Conservation (phyloP, 441 rosid species). For the Kokia cookei region DNA sequence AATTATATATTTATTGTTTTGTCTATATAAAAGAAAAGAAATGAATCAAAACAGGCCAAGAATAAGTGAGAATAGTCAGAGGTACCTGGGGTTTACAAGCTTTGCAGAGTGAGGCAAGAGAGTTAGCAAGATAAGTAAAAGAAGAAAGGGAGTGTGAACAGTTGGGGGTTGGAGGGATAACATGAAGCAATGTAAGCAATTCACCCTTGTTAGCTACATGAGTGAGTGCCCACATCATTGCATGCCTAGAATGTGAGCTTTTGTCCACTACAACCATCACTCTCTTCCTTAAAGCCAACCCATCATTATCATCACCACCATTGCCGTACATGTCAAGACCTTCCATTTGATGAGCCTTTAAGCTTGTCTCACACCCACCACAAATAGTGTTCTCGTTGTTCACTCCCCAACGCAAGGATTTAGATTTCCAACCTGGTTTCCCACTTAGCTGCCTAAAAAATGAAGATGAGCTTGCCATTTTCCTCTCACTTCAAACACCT, state of each 20-base stretch:
- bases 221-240: constrained; percentile 87
- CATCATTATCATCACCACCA: constrained; percentile 15
- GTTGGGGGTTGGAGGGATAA: constrained; percentile 31
- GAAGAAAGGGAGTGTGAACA: constrained; percentile 8
- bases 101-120: constrained; percentile 84
- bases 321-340: constrained; percentile 31
- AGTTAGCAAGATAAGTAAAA: constrained; percentile 53
- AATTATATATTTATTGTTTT: too few relatives aligned
- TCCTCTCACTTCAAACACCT: neutral
- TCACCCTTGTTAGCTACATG: constrained; percentile 77
- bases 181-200: constrained; percentile 56
- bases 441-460: constrained; percentile 51
- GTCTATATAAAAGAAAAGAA: neutral
- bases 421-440: constrained; percentile 48
- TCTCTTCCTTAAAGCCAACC: constrained; percentile 47
- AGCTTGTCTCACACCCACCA: constrained; percentile 20
- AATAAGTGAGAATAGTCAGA: neutral
- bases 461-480: constrained; percentile 49
- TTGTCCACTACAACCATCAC: constrained; percentile 90
- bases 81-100: constrained; percentile 85
- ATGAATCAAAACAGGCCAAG: neutral
- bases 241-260: constrained; percentile 64
- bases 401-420: constrained; percentile 46
- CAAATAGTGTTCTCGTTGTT: constrained; percentile 12
- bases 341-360: constrained; percentile 46